phyloP scores from a whole-genome alignment of 768 basidiomycete species.

The Gloeopeniophorella convolvens region DNA sequence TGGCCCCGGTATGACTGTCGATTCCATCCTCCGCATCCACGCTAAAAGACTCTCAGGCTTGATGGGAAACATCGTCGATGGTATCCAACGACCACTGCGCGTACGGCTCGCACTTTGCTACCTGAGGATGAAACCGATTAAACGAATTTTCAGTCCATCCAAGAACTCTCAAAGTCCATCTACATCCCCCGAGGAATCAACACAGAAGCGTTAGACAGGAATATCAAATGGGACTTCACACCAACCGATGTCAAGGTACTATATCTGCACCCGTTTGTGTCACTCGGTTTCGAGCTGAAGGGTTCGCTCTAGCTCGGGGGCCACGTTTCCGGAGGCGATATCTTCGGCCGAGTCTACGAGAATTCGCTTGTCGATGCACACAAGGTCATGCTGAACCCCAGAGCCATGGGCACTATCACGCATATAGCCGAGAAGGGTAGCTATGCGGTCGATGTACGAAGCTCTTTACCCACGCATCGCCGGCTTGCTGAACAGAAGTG shows the following conservation, averaged over 20 bases:
- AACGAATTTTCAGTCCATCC: constrained; percentile 56
- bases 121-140: constrained; percentile 6
- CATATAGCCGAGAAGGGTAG: constrained; percentile 90
- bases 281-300: background rate
- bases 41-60: constrained; percentile 49
- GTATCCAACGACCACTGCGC: constrained; percentile 88
- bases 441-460: constrained; percentile 75
- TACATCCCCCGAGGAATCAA: constrained; percentile 99
- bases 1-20: constrained; percentile 69
- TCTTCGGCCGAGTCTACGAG: constrained; percentile 93
- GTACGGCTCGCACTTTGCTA: constrained; percentile 38
- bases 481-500: constrained; percentile 1
- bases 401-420: constrained; percentile 92
- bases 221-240: constrained; percentile 91
- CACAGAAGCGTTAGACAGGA: constrained; percentile 87
- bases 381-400: constrained; percentile 93
- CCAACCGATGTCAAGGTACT: constrained; percentile 71
- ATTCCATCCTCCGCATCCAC: background rate
- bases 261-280: background rate
- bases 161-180: constrained; percentile 96
- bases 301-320: constrained; percentile 66
- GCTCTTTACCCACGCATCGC: background rate
- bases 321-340: constrained; percentile 94
- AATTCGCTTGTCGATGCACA: constrained; percentile 96
- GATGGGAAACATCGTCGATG: constrained; percentile 99